These are phyloP conservation scores for Scleromitrula shiraiana DNA, from an alignment of 2,329 filamentous ascomycete genomes.

Conservation along the genomic window DNA sequence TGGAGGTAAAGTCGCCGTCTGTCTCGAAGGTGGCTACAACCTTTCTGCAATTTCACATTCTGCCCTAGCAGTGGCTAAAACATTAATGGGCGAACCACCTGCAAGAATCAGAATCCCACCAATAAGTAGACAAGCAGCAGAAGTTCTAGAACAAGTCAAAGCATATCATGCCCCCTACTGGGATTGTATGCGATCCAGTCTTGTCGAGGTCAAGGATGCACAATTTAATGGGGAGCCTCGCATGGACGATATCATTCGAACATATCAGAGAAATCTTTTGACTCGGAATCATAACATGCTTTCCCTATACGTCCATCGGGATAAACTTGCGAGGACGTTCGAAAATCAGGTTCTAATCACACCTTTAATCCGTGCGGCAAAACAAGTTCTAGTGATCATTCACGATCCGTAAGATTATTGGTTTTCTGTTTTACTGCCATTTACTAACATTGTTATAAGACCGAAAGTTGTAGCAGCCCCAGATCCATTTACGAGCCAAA, in stretches of 20 bases:
- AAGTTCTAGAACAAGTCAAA: slow-evolving; percentile 50
- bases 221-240: slow-evolving; percentile 48
- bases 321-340: slow-evolving; percentile 65
- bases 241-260: slow-evolving; percentile 72
- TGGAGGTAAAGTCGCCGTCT: slow-evolving; percentile 81
- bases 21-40: slow-evolving; percentile 94
- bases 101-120: slow-evolving; percentile 49
- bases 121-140: slow-evolving; percentile 49
- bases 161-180: slow-evolving; percentile 64
- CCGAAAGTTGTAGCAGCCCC: slow-evolving; percentile 62
- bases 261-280: slow-evolving; percentile 64
- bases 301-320: slow-evolving; percentile 69
- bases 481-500: slow-evolving; percentile 59
- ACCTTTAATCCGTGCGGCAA: slow-evolving; percentile 55
- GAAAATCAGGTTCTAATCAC: slow-evolving; percentile 83
- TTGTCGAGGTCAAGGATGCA: slow-evolving; percentile 47
- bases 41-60: slow-evolving; percentile 87
- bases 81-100: slow-evolving; percentile 92
- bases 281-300: slow-evolving; percentile 70
- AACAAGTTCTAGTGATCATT: slow-evolving; percentile 73
- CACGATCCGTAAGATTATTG: slow-evolving; percentile 68
- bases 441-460: slow-evolving; percentile 34
- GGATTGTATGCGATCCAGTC: slow-evolving; percentile 73
- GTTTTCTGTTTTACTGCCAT: neutral
- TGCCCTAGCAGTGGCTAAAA: slow-evolving; percentile 81